Base-by-base conservation (phyloP, 2,329 filamentous ascomycete species). In the Botrytis byssoidea region DNA sequence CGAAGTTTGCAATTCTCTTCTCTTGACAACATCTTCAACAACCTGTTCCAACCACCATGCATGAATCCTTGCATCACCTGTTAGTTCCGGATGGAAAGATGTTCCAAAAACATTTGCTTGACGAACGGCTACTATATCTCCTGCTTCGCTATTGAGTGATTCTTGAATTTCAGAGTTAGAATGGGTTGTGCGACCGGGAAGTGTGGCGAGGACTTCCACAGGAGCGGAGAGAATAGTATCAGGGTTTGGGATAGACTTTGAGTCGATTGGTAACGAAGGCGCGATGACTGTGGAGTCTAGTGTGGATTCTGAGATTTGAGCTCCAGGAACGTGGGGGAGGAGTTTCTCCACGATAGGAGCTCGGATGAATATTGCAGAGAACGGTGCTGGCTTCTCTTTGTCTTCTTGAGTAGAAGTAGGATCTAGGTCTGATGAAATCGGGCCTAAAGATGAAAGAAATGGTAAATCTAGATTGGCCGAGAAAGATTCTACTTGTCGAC, bases 41-140 rank as follows among this genome's bases (percentile, higher is more conserved):
- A 94, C 92, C 82, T 95, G 89, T 78, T 87, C 85, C 81, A 99
- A 80, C 96, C 96, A 99, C 96, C 96, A 98, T 7, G 89, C 87
- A 83, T 99, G 96, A 80, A 98, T 97, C 73, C 96, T 88, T 73
- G 90, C 85, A 83, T 99, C 96, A 12, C 90, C 88, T 0, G 95
- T 98, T 82, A 99, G 83, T 83, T 99, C 96, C 0, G 96, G 96
- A 79, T 98, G 96, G 81, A 98, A 99, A 80, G 95, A 98, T 4
- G 93, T 98, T 6, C 94, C 96, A 79, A 98, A 92, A 0, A 97
- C 92, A 82, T 98, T 98, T 0, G 92, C 93, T 83, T 98, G 95
- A 76, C 89, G 88, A 48, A 98, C 93, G 0, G 95, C 95, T 69
- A 98, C 90, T 70, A 98, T 95, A 77, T 97, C 93, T 3, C 91